These are phyloP conservation scores for Naematelia aurantialba DNA, from an alignment of 768 basidiomycete genomes.

Conservation along the genomic window DNA sequence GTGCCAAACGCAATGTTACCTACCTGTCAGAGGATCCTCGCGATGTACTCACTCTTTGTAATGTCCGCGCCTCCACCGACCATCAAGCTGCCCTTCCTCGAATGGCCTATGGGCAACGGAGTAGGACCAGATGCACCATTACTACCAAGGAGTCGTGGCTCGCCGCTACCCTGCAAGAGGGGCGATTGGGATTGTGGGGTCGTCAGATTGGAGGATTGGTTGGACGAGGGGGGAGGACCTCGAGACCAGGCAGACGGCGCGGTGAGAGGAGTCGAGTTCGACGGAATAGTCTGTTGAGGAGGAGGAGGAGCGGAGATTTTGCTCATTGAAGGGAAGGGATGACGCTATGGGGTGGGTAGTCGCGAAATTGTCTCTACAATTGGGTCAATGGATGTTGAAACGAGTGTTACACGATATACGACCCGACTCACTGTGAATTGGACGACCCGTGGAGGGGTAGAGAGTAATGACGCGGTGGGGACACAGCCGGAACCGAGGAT, in stretches of 20 bases:
- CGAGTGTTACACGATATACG: no score
- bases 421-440: neutral
- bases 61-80: conserved; percentile 66
- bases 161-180: neutral
- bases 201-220: conserved; percentile 59
- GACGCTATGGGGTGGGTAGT: neutral
- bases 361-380: no score
- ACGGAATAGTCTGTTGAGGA: conserved; percentile 61
- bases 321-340: conserved; percentile 64
- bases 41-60: conserved; percentile 59
- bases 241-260: conserved; percentile 77
- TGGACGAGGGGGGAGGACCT: conserved; percentile 69
- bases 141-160: conserved; percentile 11
- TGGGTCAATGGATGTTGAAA: no score
- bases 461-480: neutral
- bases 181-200: conserved; percentile 12
- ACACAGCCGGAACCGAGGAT: neutral
- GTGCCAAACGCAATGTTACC: conserved; percentile 80
- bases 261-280: conserved; percentile 21
- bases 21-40: neutral
- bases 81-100: conserved; percentile 71
- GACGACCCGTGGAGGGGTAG: neutral
- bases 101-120: conserved; percentile 54
- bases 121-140: conserved; percentile 16
- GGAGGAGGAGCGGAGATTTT: conserved; percentile 70